Evolutionary conservation across 2,329 filamentous ascomycete species (phyloP).

Genomic region (Hypoxylon sp.): DNA sequence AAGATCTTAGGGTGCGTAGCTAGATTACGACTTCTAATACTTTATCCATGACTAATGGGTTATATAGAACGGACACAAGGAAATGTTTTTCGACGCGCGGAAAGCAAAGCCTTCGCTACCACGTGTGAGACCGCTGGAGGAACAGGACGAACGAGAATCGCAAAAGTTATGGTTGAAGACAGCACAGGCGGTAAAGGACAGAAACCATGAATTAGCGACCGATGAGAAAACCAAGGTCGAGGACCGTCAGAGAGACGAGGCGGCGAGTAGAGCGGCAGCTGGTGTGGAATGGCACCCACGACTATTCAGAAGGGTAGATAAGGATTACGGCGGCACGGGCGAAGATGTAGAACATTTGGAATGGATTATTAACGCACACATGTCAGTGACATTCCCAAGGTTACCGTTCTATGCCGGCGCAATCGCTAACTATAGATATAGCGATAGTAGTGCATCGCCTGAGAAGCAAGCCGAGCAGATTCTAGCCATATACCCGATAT

Average conservation of each 20-base stretch:
- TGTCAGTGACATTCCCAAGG: constrained; percentile 69
- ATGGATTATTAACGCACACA: constrained; percentile 90
- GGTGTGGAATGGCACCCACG: constrained; percentile 89
- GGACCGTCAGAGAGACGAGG: constrained; percentile 90
- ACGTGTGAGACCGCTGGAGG: constrained; percentile 80
- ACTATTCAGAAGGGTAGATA: constrained; percentile 83
- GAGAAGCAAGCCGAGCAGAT: constrained; percentile 85
- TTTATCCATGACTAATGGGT: constrained; percentile 35
- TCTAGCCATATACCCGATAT: constrained; percentile 85
- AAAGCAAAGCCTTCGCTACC: constrained; percentile 83
- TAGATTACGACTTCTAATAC: background rate
- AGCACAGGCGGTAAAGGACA: constrained; percentile 83
- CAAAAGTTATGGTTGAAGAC: constrained; percentile 89
- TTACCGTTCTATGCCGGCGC: background rate
- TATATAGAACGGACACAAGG: constrained; percentile 84
- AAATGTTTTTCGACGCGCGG: constrained; percentile 89
- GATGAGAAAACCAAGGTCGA: constrained; percentile 98
- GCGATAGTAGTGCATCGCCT: constrained; percentile 73
- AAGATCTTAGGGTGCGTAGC: constrained; percentile 78
- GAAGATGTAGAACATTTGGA: constrained; percentile 91
- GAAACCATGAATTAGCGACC: constrained; percentile 90
- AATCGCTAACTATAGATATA: constrained; percentile 42
- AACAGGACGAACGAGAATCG: constrained; percentile 92
- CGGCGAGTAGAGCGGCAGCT: constrained; percentile 82
- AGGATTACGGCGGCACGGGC: constrained; percentile 78